phyloP scores from a whole-genome alignment of 164 flowering plant genomes.

The Chimonanthus praecox region DNA sequence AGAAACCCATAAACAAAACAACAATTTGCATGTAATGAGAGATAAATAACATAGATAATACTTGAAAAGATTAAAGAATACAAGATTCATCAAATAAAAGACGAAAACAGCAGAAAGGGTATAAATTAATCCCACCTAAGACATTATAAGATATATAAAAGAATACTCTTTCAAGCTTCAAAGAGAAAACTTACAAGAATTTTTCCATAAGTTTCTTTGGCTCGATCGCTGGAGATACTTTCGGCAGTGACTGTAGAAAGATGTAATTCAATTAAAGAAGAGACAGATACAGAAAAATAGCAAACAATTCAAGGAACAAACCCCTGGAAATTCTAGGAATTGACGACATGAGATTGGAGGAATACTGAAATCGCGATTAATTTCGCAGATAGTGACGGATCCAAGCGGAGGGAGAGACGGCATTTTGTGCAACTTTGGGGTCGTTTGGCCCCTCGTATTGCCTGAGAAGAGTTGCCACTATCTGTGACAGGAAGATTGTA shows the following conservation, averaged over 20 bases:
- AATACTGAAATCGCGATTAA: slow-evolving; percentile 77
- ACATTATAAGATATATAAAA: not conserved
- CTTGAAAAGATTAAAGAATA: not conserved
- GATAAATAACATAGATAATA: not conserved
- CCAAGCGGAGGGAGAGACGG: slow-evolving; percentile 77
- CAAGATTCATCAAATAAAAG: not conserved
- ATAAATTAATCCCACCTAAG: not conserved
- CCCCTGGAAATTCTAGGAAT: not conserved
- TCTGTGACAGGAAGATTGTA: too few relatives aligned
- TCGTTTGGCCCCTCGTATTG: too few relatives aligned
- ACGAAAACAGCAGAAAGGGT: not conserved
- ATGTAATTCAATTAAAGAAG: not conserved
- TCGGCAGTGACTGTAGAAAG: slow-evolving; percentile 56
- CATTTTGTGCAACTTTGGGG: slow-evolving; percentile 28
- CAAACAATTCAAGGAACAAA: not conserved
- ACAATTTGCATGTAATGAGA: not conserved
- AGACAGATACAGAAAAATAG: not conserved
- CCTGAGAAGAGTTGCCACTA: too few relatives aligned
- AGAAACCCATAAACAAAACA: not conserved
- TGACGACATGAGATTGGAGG: not conserved
- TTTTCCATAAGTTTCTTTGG: slow-evolving; percentile 72
- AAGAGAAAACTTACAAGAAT: slow-evolving; percentile 38
- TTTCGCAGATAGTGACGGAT: slow-evolving; percentile 77
- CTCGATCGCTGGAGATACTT: slow-evolving; percentile 51
- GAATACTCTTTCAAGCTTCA: too few relatives aligned